phyloP scores from a whole-genome alignment of 139 green algal species.

The Chlorella sp. region DNA sequence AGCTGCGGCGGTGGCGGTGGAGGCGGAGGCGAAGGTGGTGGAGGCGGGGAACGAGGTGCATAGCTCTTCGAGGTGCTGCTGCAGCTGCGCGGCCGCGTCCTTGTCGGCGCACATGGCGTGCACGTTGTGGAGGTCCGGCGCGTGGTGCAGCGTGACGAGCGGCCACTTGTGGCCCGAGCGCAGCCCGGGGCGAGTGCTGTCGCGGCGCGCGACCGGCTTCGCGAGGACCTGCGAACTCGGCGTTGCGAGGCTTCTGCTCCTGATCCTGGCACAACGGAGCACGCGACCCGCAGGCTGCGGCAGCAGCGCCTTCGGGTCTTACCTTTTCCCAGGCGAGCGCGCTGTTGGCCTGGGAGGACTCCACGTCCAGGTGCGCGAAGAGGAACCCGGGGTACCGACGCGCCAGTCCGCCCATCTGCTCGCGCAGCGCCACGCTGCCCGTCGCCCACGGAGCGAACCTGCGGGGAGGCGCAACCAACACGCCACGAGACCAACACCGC shows the following conservation, averaged over 20 bases:
- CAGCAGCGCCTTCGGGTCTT: no score
- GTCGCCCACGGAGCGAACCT: conserved; percentile 51
- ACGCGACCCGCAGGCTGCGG: no score
- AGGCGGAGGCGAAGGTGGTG: no score
- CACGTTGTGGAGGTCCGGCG: conserved; percentile 38
- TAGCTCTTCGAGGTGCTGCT: no score
- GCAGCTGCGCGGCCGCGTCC: no score
- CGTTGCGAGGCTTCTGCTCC: background rate
- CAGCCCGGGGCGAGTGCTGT: conserved; percentile 25
- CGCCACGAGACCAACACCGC: no score
- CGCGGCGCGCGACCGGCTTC: conserved; percentile 4
- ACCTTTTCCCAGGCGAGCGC: conserved; percentile 42
- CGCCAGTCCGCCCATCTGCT: conserved; percentile 22
- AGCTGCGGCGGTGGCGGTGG: no score
- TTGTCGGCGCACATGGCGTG: no score
- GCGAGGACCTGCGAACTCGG: conserved; percentile 2
- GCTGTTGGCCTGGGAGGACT: conserved; percentile 33
- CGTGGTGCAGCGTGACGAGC: conserved; percentile 44
- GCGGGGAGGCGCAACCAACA: no score
- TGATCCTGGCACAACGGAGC: no score
- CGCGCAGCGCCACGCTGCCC: conserved; percentile 12
- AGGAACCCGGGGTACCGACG: conserved; percentile 9
- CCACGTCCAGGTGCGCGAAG: conserved; percentile 44
- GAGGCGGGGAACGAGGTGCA: no score
- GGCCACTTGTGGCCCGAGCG: conserved; percentile 49